These are phyloP conservation scores for Chlamydomonas schloesseri DNA, from an alignment of 139 green algal genomes.

Conservation along the genomic window DNA sequence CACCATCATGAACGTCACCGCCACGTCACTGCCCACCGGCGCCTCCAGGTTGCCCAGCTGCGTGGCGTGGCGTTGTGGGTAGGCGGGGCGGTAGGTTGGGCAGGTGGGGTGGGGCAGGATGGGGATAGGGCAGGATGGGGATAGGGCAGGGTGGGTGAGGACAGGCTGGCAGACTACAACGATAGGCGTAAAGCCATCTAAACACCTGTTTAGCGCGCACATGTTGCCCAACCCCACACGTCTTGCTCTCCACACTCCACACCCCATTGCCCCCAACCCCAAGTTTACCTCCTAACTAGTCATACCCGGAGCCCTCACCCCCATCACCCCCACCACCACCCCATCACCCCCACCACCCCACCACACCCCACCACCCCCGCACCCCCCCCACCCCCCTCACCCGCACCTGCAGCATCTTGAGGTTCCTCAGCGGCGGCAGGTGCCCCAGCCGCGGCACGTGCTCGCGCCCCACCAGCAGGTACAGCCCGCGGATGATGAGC, in stretches of 20 bases:
- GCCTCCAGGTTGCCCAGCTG: conserved; percentile 42
- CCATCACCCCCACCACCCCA: background rate
- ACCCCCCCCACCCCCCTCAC: background rate
- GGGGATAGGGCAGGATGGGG: too few relatives aligned
- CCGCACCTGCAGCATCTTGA: conserved; percentile 18
- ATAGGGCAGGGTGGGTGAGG: too few relatives aligned
- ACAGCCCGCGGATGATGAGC: conserved; percentile 19
- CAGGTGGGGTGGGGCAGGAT: background rate
- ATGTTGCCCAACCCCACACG: too few relatives aligned
- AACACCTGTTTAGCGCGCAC: too few relatives aligned
- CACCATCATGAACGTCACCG: conserved; percentile 42
- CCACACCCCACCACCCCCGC: background rate
- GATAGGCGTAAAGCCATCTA: too few relatives aligned
- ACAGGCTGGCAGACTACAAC: too few relatives aligned
- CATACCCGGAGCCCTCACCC: too few relatives aligned
- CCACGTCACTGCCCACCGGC: conserved; percentile 16
- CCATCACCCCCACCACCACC: too few relatives aligned
- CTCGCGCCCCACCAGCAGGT: background rate
- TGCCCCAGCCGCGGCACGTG: conserved; percentile 10
- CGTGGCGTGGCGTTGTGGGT: too few relatives aligned
- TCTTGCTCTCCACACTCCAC: too few relatives aligned
- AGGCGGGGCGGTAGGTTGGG: background rate
- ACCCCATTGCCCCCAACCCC: too few relatives aligned
- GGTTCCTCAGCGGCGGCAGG: conserved; percentile 32
- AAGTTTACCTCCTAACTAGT: too few relatives aligned